Conservation (phyloP, 1,284 basidiomycete genomes). For the Cutaneotrichosporon dermatis region DNA sequence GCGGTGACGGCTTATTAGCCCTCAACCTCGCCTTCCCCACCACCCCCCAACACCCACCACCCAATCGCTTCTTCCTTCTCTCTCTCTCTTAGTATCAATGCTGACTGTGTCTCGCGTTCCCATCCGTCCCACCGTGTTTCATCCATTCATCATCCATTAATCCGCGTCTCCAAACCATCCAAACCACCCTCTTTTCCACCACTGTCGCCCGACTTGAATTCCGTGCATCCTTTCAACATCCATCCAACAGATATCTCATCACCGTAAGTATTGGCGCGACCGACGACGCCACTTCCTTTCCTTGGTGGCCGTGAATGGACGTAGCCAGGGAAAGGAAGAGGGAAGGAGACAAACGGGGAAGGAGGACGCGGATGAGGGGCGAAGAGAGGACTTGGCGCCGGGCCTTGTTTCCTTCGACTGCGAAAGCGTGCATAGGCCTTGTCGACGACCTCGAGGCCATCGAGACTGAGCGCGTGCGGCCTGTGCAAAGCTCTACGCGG, state of each 20-base stretch:
- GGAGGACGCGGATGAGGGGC: no score
- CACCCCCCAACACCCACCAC: slow-evolving; percentile 5
- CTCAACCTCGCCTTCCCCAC: neutral
- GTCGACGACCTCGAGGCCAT: neutral
- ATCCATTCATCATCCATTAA: neutral
- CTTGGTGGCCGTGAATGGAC: no score
- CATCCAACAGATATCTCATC: slow-evolving; percentile 1
- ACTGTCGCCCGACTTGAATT: neutral
- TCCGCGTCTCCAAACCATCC: neutral
- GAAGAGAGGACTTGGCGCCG: no score
- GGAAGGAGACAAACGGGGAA: no score
- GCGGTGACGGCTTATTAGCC: neutral
- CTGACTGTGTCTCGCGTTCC: slow-evolving; percentile 9
- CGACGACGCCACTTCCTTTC: neutral
- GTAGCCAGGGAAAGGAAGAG: no score
- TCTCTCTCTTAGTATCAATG: neutral
- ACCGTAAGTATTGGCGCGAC: slow-evolving; percentile 1
- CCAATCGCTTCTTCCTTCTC: neutral
- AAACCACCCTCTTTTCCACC: neutral
- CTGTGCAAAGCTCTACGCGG: neutral
- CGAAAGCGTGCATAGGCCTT: neutral
- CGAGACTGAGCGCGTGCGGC: neutral
- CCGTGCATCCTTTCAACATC: neutral
- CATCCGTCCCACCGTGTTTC: neutral
- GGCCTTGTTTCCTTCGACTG: neutral